These are phyloP conservation scores for Stachybotrys chartarum DNA, from an alignment of 2,329 filamentous ascomycete genomes.

Conservation along the genomic window DNA sequence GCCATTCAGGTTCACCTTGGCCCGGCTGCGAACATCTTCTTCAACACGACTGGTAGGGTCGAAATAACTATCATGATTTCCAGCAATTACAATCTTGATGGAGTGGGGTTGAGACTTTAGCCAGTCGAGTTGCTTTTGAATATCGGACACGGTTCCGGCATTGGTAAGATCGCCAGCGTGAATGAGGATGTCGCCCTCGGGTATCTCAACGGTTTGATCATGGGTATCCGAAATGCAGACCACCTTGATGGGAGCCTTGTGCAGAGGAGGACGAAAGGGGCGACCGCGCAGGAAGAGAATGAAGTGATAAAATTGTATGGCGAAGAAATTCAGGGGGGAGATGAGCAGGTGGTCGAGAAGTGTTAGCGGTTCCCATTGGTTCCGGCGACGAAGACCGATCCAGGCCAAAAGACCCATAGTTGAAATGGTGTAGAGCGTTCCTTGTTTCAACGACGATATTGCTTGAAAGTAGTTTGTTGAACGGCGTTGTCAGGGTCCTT, in stretches of 20 bases:
- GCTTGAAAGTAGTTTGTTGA: too few relatives aligned
- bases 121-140: conserved; percentile 84
- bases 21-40: conserved; percentile 45
- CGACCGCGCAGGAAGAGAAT: conserved; percentile 61
- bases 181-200: conserved; percentile 76
- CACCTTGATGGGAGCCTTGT: conserved; percentile 57
- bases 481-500: too few relatives aligned
- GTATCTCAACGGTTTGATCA: conserved; percentile 53
- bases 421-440: too few relatives aligned
- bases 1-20: conserved; percentile 55
- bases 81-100: conserved; percentile 76
- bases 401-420: conserved; percentile 37
- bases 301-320: conserved; percentile 55
- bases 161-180: conserved; percentile 84
- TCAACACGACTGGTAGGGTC: conserved; percentile 56
- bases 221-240: conserved; percentile 93
- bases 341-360: conserved; percentile 56
- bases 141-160: conserved; percentile 60
- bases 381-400: conserved; percentile 40
- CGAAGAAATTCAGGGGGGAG: conserved; percentile 60
- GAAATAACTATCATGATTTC: conserved; percentile 86
- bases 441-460: neutral
- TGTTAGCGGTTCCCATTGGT: conserved; percentile 41
- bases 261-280: conserved; percentile 50
- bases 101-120: conserved; percentile 64